Base-by-base conservation (phyloP, 2,329 filamentous ascomycete genomes). In the Stachybotrys chartarum region DNA sequence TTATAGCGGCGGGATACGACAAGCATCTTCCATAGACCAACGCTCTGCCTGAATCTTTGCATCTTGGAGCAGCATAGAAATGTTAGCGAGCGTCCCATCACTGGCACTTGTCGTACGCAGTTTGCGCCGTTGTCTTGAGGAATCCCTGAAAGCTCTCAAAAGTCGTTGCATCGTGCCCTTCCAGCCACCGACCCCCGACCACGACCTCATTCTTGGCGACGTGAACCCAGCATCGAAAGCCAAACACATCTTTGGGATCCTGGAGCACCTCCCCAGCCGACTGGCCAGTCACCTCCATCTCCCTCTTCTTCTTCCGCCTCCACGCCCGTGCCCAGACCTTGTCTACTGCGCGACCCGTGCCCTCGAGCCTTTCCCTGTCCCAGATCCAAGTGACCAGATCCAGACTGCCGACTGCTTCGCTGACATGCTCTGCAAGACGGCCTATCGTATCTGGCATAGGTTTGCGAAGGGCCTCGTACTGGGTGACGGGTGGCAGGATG, bases 81-180 rank as follows among this genome's bases (percentile, higher is more conserved):
- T 24, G 35, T 42, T 5, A 42, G 35, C 35, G 10, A 14, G 14
- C 8, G 14, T 42, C 35, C 35, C 35, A 10, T 14, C 5, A 42
- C 35, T 42, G 35, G 5, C 3, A 14, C 14, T 42, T 42, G 8
- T 42, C 35, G 45, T 58, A 48, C 77, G 60, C 60, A 7, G 54
- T 53, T 47, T 59, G 58, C 1, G 58, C 63, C 5, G 64, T 75
- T 8, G 66, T 58, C 68, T 85, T 88, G 49, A 95, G 60, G 75
- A 92, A 91, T 0, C 90, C 91, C 57, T 85, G 87, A 59, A 99
- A 91, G 67, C 92, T 97, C 72, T 95, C 89, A 70, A 93, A 96
- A 0, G 94, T 66, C 1, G 85, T 78, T 17, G 81, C 75, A 60
- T 96, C 88, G 6, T 78, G 76, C 0, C 94, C 93, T 63, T 90